Evolutionary conservation across 306 rosid species (phyloP), one percentile per base, ranked within the genome.

Genomic region (Notholithocarpus densiflorus): DNA sequence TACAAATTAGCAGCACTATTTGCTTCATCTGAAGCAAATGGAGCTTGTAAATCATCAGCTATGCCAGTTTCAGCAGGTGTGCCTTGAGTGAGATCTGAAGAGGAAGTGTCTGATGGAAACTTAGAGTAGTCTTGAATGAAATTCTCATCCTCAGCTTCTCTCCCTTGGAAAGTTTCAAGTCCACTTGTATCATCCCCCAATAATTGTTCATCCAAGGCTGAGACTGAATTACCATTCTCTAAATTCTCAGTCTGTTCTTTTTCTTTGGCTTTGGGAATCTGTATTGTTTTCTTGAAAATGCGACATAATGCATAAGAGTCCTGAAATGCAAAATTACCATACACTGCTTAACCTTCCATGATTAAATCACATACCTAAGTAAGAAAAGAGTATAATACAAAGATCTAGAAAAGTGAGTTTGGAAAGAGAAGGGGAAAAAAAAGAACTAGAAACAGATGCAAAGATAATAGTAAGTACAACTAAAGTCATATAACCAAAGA

Each of bases 31-130:
- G 87, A 91, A 54, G 93, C 82, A 82, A 90, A 82, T 17, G 88
- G 92, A 68, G 89, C 83, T 27, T 85, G 98, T 15, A 92, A 68
- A 83, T 92, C 97, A 21, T 94, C 98, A 14, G 52, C 86, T 62
- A 81, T 84, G 26, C 87, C 84, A 13, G 88, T 86, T 40, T 90
- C 89, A 7, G 89, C 75, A 0, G 94, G 90, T 24, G 96, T 90
- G 21, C 98, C 97, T 87, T 94, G 98, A 68, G 97, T 94, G 76
- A 94, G 89, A 87, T 94, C 98, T 20, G 97, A 94, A 62, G 98
- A 94, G 56, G 98, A 94, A 32, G 92, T 92, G 26, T 92, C 97
- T 57, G 90, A 86, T 8, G 75, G 80, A 79, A 89, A 85, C 80
- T 87, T 89, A 26, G 87, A 82, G 62, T 81, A 26, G 26, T 82